Evolutionary conservation across 2,329 filamentous ascomycete species (phyloP), one percentile per base, ranked within the genome.

Genomic region (Colletotrichum echinochloae): DNA sequence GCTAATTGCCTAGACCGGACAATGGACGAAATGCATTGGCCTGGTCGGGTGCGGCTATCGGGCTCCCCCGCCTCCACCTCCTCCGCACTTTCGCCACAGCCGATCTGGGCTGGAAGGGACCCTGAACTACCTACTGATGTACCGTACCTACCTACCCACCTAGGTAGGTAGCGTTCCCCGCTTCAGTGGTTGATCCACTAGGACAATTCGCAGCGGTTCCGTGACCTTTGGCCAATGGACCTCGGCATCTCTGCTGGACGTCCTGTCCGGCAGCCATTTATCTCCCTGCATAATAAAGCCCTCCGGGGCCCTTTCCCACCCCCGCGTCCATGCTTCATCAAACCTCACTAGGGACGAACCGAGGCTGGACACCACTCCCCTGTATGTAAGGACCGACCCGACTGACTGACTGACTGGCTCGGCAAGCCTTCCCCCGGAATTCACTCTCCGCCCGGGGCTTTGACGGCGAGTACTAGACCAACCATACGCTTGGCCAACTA

Each of bases 241-340:
- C 72, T 73, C 72, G 72, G 72, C 72, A 72, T 70, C 54, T 70
- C 52, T 52, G 28, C 30, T 44, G 59, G 66, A 51, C 30, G 44
- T 56, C 26, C 41, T 26, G 52, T 35, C 35, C 28, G 41, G 54
- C 41, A 52, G 20, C 33, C 33, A 26, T 41, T 28, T n/a, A 28
- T 46, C 44, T 46, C 37, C 60, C 66, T 41, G 61, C 61, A 65
- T 54, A 44, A 51, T 23, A 41, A 65, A 49, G 39, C 61, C 18
- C 35, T 57, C 28, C 41, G 35, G n/a, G 28, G 39, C 41, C 20
- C 5, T 39, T n/a, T 30, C 7, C n/a, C 20, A 12, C 30, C 54
- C 63, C 54, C 63, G 54, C 46, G 54, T 39, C 23, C 26, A 37
- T 28, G 23, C 37, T 44, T n/a, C n/a, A n/a, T n/a, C 28, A 46